Evolutionary conservation across 805 yeast species (phyloP).

Genomic region (Peterozyma toletana): DNA sequence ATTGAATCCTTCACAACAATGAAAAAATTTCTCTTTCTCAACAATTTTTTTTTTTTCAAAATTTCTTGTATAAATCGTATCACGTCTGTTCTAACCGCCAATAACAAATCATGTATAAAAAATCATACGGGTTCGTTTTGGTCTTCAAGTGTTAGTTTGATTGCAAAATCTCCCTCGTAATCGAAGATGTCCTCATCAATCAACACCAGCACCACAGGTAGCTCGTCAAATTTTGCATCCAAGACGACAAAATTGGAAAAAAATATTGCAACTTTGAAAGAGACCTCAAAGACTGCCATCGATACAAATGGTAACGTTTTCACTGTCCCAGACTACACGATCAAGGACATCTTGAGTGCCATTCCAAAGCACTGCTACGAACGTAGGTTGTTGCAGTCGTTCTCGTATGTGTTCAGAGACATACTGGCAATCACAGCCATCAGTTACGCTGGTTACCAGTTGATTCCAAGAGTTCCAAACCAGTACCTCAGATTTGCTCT

Average conservation of each 20-base stretch:
- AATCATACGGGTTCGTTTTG: too few relatives aligned
- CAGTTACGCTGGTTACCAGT: conserved; percentile 34
- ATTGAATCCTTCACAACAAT: too few relatives aligned
- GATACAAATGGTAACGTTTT: conserved; percentile 48
- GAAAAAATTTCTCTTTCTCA: too few relatives aligned
- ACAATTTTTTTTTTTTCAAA: too few relatives aligned
- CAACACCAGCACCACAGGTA: too few relatives aligned
- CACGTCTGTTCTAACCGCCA: too few relatives aligned
- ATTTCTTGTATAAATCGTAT: too few relatives aligned
- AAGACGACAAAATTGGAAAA: conserved; percentile 17
- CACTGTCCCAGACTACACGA: conserved; percentile 55
- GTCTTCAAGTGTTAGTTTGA: too few relatives aligned
- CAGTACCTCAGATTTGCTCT: conserved; percentile 27
- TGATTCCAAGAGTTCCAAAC: conserved; percentile 33
- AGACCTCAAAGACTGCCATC: conserved; percentile 25
- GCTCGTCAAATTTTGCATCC: too few relatives aligned
- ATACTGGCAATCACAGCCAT: conserved; percentile 33
- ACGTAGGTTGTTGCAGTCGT: conserved; percentile 39
- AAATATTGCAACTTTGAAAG: conserved; percentile 21
- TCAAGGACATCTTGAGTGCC: conserved; percentile 47
- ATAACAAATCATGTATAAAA: too few relatives aligned
- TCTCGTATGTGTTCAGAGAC: conserved; percentile 48
- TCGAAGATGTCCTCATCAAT: too few relatives aligned
- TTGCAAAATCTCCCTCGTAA: too few relatives aligned
- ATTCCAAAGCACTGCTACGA: conserved; percentile 59